Percentiles rank a stretch among this genome's conserved stretches.
These are phyloP conservation scores for Geotrichum reessii DNA, from an alignment of 1,139 yeast species.

Conservation along the genomic window DNA sequence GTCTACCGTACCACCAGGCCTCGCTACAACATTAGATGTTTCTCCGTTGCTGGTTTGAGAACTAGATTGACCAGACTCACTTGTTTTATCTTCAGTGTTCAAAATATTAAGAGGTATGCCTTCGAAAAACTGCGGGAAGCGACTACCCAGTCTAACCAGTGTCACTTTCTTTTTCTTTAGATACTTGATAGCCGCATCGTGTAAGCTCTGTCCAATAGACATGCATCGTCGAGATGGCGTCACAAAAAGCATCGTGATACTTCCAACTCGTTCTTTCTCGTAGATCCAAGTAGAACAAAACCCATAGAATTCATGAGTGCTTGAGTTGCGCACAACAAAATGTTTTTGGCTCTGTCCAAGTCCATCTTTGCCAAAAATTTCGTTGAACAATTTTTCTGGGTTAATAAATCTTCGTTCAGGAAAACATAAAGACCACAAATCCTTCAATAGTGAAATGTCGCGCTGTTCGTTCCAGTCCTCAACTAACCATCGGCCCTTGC, in stretches of 20 bases:
- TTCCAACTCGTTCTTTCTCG: constrained; percentile 41
- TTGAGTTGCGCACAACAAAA: constrained; percentile 57
- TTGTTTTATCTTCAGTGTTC: neutral
- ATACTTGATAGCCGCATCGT: constrained; percentile 51
- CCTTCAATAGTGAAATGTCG: constrained; percentile 48
- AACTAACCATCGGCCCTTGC: constrained; percentile 50
- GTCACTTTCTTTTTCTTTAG: constrained; percentile 41
- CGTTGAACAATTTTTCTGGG: neutral
- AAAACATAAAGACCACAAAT: constrained; percentile 37
- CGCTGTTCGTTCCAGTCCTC: constrained; percentile 51
- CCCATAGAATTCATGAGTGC: constrained; percentile 53
- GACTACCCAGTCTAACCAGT: constrained; percentile 44
- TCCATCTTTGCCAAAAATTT: constrained; percentile 1
- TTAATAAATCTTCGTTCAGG: constrained; percentile 20
- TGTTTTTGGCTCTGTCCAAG: constrained; percentile 34
- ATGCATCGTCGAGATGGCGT: constrained; percentile 53
- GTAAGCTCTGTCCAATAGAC: constrained; percentile 54
- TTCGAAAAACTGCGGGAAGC: constrained; percentile 48
- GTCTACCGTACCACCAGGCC: constrained; percentile 4
- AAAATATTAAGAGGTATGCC: constrained; percentile 32
- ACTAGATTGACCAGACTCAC: neutral
- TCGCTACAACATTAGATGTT: neutral
- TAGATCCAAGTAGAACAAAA: constrained; percentile 51
- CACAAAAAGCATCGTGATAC: constrained; percentile 47
- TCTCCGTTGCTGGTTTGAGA: neutral